phyloP scores from a whole-genome alignment of 2,329 filamentous ascomycete species.

The Apiospora rasikravindrae region DNA sequence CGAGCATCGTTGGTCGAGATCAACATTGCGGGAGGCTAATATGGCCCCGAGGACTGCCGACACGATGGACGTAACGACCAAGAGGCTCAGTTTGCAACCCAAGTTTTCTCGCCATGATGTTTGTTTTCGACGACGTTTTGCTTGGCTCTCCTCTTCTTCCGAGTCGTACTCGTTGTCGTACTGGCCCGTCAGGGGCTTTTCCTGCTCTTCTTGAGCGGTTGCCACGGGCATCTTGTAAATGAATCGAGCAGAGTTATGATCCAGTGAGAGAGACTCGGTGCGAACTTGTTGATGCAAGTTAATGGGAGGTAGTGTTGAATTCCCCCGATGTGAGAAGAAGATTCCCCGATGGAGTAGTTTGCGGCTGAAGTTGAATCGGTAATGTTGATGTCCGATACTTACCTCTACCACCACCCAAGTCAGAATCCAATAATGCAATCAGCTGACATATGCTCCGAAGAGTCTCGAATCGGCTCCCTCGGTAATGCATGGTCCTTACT shows the following conservation, averaged over 20 bases:
- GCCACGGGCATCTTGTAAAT: neutral
- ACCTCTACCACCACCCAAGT: neutral
- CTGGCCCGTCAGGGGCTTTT: neutral
- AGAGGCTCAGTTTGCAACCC: neutral
- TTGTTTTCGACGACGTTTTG: neutral
- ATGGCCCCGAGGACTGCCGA: constrained; percentile 14
- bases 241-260: neutral
- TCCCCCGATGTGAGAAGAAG: neutral
- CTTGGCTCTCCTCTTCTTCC: neutral
- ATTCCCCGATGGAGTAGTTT: too few relatives aligned
- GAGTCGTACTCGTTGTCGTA: constrained; percentile 18
- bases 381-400: neutral
- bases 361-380: neutral
- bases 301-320: too few relatives aligned
- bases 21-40: constrained; percentile 2
- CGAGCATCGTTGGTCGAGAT: constrained; percentile 20
- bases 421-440: neutral
- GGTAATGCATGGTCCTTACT: neutral
- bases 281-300: neutral
- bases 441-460: neutral
- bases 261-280: neutral
- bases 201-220: neutral
- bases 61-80: neutral
- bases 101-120: neutral
- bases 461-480: neutral